These are phyloP conservation scores for Plasmodium knowlesi DNA, from an alignment of 169 alveolate genomes.

Conservation along the genomic window DNA sequence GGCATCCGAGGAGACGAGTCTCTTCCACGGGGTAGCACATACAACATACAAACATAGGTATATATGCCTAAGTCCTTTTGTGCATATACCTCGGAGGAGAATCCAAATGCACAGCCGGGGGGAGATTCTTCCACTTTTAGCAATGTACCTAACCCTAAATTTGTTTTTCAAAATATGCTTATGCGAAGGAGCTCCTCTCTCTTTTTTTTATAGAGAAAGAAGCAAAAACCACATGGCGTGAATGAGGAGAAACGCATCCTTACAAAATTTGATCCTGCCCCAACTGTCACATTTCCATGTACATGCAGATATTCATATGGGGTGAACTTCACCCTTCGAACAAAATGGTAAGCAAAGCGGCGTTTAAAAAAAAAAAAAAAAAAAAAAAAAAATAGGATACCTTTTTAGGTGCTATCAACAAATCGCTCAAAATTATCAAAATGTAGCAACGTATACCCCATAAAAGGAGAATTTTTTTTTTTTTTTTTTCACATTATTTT, in stretches of 20 bases:
- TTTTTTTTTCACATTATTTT: not conserved
- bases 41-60: not conserved
- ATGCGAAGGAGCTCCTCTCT: not conserved
- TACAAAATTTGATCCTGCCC: not conserved
- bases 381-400: not conserved
- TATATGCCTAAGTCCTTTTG: not conserved
- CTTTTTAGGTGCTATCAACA: slow-evolving; percentile 3
- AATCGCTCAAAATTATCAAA: not conserved
- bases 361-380: not conserved
- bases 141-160: not conserved
- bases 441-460: not conserved
- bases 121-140: not conserved
- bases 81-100: not conserved
- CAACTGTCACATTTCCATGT: not conserved
- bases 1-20: not conserved
- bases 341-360: not conserved
- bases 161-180: not conserved
- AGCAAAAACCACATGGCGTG: not conserved
- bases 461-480: not conserved
- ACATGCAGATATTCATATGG: not conserved
- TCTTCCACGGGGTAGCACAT: not conserved
- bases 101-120: not conserved
- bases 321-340: not conserved
- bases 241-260: not conserved
- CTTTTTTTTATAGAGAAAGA: not conserved